Evolutionary conservation across 441 rosid species (phyloP).

Genomic region (Adansonia gregorii): DNA sequence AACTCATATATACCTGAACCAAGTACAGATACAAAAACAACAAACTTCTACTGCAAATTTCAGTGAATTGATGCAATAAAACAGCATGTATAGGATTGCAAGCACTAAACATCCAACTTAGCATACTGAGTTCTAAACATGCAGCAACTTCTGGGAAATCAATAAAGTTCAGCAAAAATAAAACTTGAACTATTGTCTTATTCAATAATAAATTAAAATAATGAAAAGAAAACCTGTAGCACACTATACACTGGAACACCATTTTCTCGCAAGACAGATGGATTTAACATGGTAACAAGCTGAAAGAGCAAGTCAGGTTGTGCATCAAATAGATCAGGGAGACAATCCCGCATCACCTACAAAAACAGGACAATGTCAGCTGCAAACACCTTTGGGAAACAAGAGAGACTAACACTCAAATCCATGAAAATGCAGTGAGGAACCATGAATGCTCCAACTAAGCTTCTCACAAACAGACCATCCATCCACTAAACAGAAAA

Average conservation of each 20-base stretch:
- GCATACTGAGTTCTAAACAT: slow-evolving; percentile 1
- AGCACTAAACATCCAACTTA: slow-evolving; percentile 4
- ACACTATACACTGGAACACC: slow-evolving; percentile 88
- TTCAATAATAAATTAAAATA: background rate
- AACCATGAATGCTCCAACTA: background rate
- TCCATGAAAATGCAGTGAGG: background rate
- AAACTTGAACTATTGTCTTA: background rate
- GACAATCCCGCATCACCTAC: slow-evolving; percentile 85
- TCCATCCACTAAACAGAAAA: slow-evolving; percentile 15
- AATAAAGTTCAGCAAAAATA: slow-evolving; percentile 13
- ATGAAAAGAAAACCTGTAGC: slow-evolving; percentile 63
- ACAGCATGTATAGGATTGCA: slow-evolving; percentile 3
- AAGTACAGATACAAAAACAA: background rate
- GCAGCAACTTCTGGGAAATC: slow-evolving; percentile 23
- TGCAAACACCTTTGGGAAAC: slow-evolving; percentile 16
- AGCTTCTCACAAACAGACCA: background rate
- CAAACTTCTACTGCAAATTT: background rate
- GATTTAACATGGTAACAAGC: slow-evolving; percentile 93
- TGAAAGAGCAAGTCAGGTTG: slow-evolving; percentile 97
- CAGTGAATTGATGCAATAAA: background rate
- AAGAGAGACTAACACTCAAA: background rate
- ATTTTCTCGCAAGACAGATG: slow-evolving; percentile 85
- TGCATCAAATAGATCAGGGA: slow-evolving; percentile 95
- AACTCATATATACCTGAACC: background rate
- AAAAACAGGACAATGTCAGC: slow-evolving; percentile 31